Conservation (phyloP, 2,329 filamentous ascomycete species). For the Talaromyces sp. region DNA sequence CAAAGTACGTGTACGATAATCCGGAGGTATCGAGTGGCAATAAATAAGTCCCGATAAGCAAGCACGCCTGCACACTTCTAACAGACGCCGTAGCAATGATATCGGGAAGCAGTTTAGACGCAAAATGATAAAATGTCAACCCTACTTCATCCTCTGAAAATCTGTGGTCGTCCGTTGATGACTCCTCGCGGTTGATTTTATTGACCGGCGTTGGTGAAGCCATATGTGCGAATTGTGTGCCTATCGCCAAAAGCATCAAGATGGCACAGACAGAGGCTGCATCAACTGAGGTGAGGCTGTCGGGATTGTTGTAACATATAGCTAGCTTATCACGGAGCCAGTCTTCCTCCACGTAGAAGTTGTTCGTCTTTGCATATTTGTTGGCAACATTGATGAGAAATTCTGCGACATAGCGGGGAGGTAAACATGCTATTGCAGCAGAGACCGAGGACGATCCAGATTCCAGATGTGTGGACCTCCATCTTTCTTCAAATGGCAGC, state of each 20-base stretch:
- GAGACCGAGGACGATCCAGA: conserved; percentile 40
- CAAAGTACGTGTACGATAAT: conserved; percentile 58
- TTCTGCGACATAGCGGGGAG: conserved; percentile 45
- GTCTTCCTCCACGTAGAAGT: conserved; percentile 45
- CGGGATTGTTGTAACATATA: conserved; percentile 39
- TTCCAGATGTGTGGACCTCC: conserved; percentile 44
- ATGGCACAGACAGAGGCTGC: conserved; percentile 44
- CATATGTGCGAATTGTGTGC: conserved; percentile 47
- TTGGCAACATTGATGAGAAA: conserved; percentile 46
- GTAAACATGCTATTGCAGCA: conserved; percentile 41
- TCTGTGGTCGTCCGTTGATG: conserved; percentile 33
- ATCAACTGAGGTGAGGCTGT: conserved; percentile 38
- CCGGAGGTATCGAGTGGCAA: conserved; percentile 58
- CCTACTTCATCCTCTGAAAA: conserved; percentile 56
- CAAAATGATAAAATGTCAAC: conserved; percentile 57
- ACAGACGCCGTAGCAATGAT: conserved; percentile 58
- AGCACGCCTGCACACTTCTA: conserved; percentile 58
- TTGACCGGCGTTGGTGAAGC: conserved; percentile 40
- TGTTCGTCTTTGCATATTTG: conserved; percentile 46
- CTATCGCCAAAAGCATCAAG: conserved; percentile 45
- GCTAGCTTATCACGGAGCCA: conserved; percentile 43
- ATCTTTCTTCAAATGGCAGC: conserved; percentile 44
- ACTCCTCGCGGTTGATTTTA: conserved; percentile 27
- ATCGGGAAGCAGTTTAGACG: conserved; percentile 55
- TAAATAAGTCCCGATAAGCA: conserved; percentile 57